Evolutionary conservation across 805 yeast species (phyloP), one percentile per base, ranked within the genome.

Genomic region (Candida nitratophila): DNA sequence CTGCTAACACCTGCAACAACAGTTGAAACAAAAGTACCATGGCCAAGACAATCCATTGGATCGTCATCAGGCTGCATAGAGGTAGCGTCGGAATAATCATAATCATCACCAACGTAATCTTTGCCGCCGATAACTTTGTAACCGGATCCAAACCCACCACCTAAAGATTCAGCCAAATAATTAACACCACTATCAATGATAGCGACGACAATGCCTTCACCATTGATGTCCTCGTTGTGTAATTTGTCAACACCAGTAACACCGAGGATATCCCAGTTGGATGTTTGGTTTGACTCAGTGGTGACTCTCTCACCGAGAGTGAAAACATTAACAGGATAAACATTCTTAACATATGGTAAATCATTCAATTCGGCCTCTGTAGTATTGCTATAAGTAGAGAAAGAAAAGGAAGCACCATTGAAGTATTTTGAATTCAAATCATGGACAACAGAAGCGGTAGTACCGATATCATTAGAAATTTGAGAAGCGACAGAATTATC

Each of bases 1-100:
- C 41, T 34, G 19, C 17, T 42, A 12, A 39, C 47, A 37, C 52
- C 56, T 22, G 49, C 47, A 41, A 55, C 52, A 21, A 54, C 43
- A 15, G 59, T 49, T 9, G 59, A 45, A 33, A 51, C 54, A 42
- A 50, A 51, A 12, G 59, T 40, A 27, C 59, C 59, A 39, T 55
- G 59, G n/a, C 59, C 59, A 22, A 44, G 39, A 40, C 55, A 50
- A 40, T 54, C 59, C 33, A 22, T 40, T n/a, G 51, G 47, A 42
- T 50, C 44, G 31, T 44, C 44, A 20, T 33, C 42, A n/a, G 40
- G 46, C 12, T 32, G 42, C 3, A 40, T 34, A 17, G 43, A 17
- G 20, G 21, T 16, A 42, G 46, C 35, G 21, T 45, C 44, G 22
- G 35, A 4, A 19, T 19, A 29, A 29, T 20, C 8, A 29, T 16